Percentiles rank a stretch among this genome's conserved stretches.
Evolutionary conservation across 2,329 filamentous ascomycete species (phyloP).

Genomic region (Cordyceps cateniannulata): DNA sequence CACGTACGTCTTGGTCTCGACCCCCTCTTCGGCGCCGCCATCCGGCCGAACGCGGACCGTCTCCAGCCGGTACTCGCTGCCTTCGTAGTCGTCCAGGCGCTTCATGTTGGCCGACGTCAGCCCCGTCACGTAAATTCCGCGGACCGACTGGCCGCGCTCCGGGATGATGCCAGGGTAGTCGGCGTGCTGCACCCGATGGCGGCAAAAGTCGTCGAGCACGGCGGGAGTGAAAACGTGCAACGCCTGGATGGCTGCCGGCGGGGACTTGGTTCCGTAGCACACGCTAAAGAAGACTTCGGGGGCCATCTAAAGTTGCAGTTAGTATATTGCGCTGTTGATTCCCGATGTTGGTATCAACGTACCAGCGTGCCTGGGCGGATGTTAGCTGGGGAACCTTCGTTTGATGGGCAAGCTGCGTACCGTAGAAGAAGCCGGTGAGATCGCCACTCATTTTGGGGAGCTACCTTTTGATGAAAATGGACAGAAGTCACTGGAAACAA

Average conservation of each 20-base stretch:
- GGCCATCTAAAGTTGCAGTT: constrained; percentile 55
- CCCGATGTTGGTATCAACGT: constrained; percentile 11
- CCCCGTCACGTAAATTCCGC: constrained; percentile 71
- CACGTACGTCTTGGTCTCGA: constrained; percentile 50
- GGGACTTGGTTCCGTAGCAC: constrained; percentile 55
- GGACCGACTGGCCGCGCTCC: constrained; percentile 50
- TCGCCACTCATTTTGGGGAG: constrained; percentile 33
- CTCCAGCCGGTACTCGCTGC: constrained; percentile 54
- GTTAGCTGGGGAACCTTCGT: constrained; percentile 6
- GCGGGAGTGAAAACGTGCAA: constrained; percentile 65
- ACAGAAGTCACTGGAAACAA: neutral
- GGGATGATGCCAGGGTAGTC: constrained; percentile 79
- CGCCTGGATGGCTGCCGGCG: constrained; percentile 41
- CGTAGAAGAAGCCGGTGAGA: constrained; percentile 51
- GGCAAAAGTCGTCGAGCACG: constrained; percentile 65
- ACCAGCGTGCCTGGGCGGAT: constrained; percentile 29
- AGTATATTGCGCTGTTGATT: neutral
- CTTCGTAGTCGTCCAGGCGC: constrained; percentile 78
- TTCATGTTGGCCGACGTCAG: constrained; percentile 70
- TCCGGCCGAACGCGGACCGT: constrained; percentile 44
- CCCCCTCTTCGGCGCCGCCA: constrained; percentile 37
- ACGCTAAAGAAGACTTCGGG: constrained; percentile 80
- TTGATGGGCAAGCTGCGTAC: constrained; percentile 26
- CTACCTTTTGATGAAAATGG: neutral
- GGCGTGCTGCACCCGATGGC: constrained; percentile 58